Base-by-base conservation (phyloP, 129 eudicot species). In the Pseudognaphalium luteoalbum region DNA sequence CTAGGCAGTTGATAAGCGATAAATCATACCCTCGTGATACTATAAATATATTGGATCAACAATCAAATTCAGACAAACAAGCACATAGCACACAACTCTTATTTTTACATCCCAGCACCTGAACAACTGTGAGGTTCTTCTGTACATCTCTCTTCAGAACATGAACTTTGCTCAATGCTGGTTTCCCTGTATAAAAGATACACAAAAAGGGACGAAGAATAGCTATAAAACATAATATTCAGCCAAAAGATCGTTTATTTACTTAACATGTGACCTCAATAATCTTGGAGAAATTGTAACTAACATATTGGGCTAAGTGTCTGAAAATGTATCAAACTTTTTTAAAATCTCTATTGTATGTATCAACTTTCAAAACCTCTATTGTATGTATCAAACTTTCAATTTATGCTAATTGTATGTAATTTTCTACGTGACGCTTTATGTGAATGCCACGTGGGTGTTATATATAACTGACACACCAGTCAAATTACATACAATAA, bases 121-220 rank as follows among this genome's bases (percentile, higher is more conserved):
- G 87, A 60, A 91, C 96, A 69, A 89, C 66, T 54, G 97, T 91
- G 80, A 67, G 81, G 81, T 84, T 88, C 75, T 71, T 63, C 79
- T 78, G 80, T 65, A 84, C 68, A 84, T 89, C 83, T 82, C 98
- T 91, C 84, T 87, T 91, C 72, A 94, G 82, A 75, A 94, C 95
- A 58, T 44, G 57, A 69, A 89, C 97, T 81, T 80, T 94, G 93
- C 98, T 94, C 81, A 94, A 78, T 66, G 98, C 93, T 50, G 89
- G 90, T 83, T 91, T 94, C 81, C 98, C 98, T 94, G 76, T 41
- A 52, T 62, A 76, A 60, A 44, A 75, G 71, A 68, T 35, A 76
- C 67, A 73, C 25, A 70, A 60, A 58, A 82, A n/a, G 71, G 56
- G 17, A 22, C 4, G 63, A 17, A 5, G 74, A 22, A 6, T 70